phyloP scores from a whole-genome alignment of 805 yeast genomes.

The Wickerhamiella occidentalis region DNA sequence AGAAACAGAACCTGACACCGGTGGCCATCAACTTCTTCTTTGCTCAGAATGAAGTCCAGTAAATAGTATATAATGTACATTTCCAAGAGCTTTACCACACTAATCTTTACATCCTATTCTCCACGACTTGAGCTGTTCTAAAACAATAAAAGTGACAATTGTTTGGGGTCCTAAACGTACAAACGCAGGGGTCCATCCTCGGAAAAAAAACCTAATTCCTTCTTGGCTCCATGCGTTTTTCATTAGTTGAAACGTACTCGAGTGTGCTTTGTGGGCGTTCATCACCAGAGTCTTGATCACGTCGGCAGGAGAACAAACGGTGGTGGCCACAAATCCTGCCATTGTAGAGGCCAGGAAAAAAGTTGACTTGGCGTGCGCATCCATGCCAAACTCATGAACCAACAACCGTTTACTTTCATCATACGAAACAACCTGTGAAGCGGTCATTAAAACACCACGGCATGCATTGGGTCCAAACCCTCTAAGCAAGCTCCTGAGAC shows the following conservation, averaged over 20 bases:
- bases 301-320: slow-evolving; percentile 87
- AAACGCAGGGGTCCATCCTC: slow-evolving; percentile 87
- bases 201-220: slow-evolving; percentile 69
- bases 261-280: slow-evolving; percentile 36
- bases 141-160: slow-evolving; percentile 31
- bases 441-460: slow-evolving; percentile 80
- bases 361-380: slow-evolving; percentile 51
- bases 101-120: slow-evolving; percentile 18
- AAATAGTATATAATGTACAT: too few relatives aligned
- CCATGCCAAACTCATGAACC: slow-evolving; percentile 39
- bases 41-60: slow-evolving; percentile 44
- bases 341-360: slow-evolving; percentile 67
- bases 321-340: slow-evolving; percentile 83
- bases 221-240: slow-evolving; percentile 43
- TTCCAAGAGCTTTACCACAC: too few relatives aligned
- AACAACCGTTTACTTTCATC: slow-evolving; percentile 57
- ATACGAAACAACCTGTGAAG: slow-evolving; percentile 80
- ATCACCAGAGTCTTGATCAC: slow-evolving; percentile 80
- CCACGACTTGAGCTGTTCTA: slow-evolving; percentile 31
- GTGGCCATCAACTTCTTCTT: slow-evolving; percentile 72
- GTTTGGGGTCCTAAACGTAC: slow-evolving; percentile 68
- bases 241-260: slow-evolving; percentile 33
- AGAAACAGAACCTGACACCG: slow-evolving; percentile 41
- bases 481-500: slow-evolving; percentile 45
- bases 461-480: slow-evolving; percentile 69